Evolutionary conservation across 2,329 filamentous ascomycete genomes (phyloP).

Genomic region (Fusarium agapanthi): DNA sequence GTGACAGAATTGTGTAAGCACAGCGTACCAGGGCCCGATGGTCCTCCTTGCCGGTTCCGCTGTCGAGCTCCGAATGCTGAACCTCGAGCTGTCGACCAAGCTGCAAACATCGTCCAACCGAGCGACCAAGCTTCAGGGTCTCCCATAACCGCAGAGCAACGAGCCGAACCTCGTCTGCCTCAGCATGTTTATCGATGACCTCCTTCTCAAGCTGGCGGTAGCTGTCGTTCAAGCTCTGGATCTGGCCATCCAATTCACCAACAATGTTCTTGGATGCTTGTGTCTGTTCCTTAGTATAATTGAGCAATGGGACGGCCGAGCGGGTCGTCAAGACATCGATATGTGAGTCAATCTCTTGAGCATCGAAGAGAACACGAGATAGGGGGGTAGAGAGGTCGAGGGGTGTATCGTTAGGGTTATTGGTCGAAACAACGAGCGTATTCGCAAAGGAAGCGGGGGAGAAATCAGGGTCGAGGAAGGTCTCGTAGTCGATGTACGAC

Average conservation of each 20-base stretch:
- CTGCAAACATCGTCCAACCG: conserved; percentile 80
- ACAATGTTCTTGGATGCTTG: conserved; percentile 77
- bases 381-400: conserved; percentile 94
- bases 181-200: conserved; percentile 84
- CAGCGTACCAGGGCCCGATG: conserved; percentile 84
- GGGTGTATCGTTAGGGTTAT: conserved; percentile 88
- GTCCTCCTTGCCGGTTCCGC: conserved; percentile 67
- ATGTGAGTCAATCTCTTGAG: conserved; percentile 95
- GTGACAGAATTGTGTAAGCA: conserved; percentile 77
- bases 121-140: conserved; percentile 78
- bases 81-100: conserved; percentile 87
- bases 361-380: conserved; percentile 92
- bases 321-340: conserved; percentile 90
- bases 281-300: conserved; percentile 79
- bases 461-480: conserved; percentile 86
- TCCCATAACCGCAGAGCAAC: conserved; percentile 83
- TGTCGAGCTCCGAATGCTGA: conserved; percentile 74
- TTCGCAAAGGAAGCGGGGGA: conserved; percentile 86
- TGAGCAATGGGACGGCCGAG: conserved; percentile 81
- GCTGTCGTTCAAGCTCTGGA: conserved; percentile 81
- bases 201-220: conserved; percentile 88
- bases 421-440: conserved; percentile 85
- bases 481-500: conserved; percentile 96
- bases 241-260: conserved; percentile 79
- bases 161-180: conserved; percentile 81